Evolutionary conservation across 805 yeast genomes (phyloP).

Genomic region (Cyberlindnera nakhonratchasimensis): DNA sequence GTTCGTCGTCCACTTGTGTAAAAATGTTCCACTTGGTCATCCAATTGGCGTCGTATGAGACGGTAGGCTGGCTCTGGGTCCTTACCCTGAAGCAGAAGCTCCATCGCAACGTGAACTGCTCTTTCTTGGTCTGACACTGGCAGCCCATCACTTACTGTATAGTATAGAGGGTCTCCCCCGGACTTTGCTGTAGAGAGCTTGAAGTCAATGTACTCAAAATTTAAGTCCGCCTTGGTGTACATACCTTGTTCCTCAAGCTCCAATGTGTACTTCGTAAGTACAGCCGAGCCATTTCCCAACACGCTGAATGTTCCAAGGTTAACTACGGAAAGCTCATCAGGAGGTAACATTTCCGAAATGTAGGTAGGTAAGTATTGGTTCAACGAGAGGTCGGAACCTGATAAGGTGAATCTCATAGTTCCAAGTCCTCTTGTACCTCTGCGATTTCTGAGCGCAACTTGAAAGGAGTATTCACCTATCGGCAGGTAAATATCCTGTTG

Average conservation of each 20-base stretch:
- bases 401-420: slow-evolving; percentile 35
- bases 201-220: slow-evolving; percentile 41
- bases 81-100: slow-evolving; percentile 5
- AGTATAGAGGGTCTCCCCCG: slow-evolving; percentile 6
- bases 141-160: not conserved
- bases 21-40: not conserved
- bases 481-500: slow-evolving; percentile 10
- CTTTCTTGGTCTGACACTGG: slow-evolving; percentile 2
- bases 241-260: slow-evolving; percentile 55
- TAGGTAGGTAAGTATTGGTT: slow-evolving; percentile 50
- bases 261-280: slow-evolving; percentile 34
- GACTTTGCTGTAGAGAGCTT: slow-evolving; percentile 1
- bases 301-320: slow-evolving; percentile 47
- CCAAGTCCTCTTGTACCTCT: slow-evolving; percentile 43
- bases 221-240: slow-evolving; percentile 49
- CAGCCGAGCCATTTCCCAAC: slow-evolving; percentile 11
- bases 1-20: slow-evolving; percentile 7
- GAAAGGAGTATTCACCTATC: slow-evolving; percentile 22
- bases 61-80: not conserved
- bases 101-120: slow-evolving; percentile 11
- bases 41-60: not conserved
- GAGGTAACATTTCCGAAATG: slow-evolving; percentile 56
- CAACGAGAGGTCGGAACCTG: not conserved
- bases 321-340: slow-evolving; percentile 44
- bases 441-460: slow-evolving; percentile 16